Evolutionary conservation across 2,329 filamentous ascomycete genomes (phyloP), one percentile per base, ranked within the genome.

Genomic region (Xylariaceae sp.): DNA sequence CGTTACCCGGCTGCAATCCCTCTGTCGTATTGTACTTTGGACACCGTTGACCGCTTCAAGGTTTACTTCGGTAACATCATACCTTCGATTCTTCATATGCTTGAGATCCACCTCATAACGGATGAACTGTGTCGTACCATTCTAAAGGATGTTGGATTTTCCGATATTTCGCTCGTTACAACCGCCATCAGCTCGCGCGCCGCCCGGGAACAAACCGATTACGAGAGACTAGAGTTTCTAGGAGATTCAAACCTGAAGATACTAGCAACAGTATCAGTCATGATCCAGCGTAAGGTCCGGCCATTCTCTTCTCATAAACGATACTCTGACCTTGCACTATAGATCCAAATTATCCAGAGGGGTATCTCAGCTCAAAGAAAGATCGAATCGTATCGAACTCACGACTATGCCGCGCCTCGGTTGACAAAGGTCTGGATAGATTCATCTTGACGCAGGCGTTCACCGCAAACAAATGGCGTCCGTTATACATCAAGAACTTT

Each of bases 211-310:
- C 68, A 72, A 1, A 78, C 76, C 0, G 80, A 96, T 59, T 96
- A 96, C 65, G 87, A 97, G 63, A 78, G 87, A 2, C 74, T 95
- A 0, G 94, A 97, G 67, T 95, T 95, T 61, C 73, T 96, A 0
- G 94, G 94, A 0, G 92, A 97, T 64, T 84, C 84, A 0, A 76
- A 95, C 1, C 76, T 97, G 36, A 97, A 97, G 64, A 81, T 86
- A 53, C 83, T 81, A 44, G 78, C 87, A 0, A 83, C 84, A 0
- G 68, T 89, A 1, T 85, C 90, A 51, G 76, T 92, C 2, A 73
- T 75, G 16, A 76, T 77, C 0, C 69, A 76, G 19, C 66, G 80
- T 83, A 15, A 66, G 69, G 78, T 69, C 2, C 49, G 21, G 13
- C 18, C 32, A 3, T 29, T 40, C 15, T 13, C 10, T 36, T 40